phyloP scores from a whole-genome alignment of 805 yeast species.

The Kodamaea sagamina region DNA sequence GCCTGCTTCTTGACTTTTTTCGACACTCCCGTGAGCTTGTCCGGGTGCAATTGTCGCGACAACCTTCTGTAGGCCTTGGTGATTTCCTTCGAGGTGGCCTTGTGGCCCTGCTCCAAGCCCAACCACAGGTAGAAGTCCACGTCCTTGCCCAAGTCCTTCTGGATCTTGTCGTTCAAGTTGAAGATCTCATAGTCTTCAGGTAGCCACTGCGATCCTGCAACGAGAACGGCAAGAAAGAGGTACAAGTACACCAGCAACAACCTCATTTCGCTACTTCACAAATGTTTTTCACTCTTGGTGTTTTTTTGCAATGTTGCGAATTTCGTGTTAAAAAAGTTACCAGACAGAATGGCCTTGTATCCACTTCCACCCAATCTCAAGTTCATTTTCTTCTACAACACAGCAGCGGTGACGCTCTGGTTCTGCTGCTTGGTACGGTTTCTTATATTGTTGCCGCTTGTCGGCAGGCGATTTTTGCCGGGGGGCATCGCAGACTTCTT shows the following conservation, averaged over 20 bases:
- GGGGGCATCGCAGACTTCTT: constrained; percentile 74
- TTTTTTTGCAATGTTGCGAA: neutral
- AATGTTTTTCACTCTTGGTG: neutral
- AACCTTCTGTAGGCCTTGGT: constrained; percentile 67
- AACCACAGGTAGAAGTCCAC: constrained; percentile 71
- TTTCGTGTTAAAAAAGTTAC: constrained; percentile 1
- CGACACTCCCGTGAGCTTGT: constrained; percentile 49
- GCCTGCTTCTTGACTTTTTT: constrained; percentile 47
- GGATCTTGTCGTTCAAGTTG: constrained; percentile 63
- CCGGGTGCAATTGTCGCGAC: constrained; percentile 82
- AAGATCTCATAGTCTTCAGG: constrained; percentile 81
- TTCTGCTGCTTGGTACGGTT: constrained; percentile 51
- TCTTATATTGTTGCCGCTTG: constrained; percentile 57
- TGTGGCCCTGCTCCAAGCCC: constrained; percentile 47
- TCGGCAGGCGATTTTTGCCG: constrained; percentile 64
- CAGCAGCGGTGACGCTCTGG: constrained; percentile 47
- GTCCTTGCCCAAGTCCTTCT: constrained; percentile 60
- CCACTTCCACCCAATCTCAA: constrained; percentile 37
- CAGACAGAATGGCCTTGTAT: constrained; percentile 33
- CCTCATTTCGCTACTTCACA: constrained; percentile 1
- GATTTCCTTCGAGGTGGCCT: constrained; percentile 54
- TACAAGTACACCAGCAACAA: neutral
- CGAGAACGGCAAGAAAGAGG: constrained; percentile 18
- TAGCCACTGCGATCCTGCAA: constrained; percentile 50
- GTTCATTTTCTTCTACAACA: constrained; percentile 36